Evolutionary conservation across 352 stramenopile genomes (phyloP).

Genomic region (Pythium brassicae): DNA sequence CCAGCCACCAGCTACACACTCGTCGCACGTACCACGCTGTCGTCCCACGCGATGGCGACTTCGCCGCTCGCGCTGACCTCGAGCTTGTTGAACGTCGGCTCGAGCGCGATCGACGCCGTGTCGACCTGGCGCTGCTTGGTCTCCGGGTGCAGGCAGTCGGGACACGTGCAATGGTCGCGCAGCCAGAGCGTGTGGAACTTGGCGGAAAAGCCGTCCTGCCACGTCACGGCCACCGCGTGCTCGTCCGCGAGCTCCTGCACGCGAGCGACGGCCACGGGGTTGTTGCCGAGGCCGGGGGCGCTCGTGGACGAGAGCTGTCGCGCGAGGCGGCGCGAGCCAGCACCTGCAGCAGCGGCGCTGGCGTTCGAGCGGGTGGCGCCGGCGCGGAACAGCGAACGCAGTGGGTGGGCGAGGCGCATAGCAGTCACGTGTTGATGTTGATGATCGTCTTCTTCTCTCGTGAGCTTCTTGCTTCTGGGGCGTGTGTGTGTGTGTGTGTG

Average conservation of each 20-base stretch:
- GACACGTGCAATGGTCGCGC: conserved; percentile 76
- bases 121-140: conserved; percentile 74
- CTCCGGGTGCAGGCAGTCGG: conserved; percentile 58
- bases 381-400: conserved; percentile 8
- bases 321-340: background rate
- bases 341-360: background rate
- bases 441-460: too few species aligned
- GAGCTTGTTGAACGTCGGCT: conserved; percentile 39
- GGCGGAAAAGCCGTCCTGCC: conserved; percentile 68
- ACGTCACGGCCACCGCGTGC: conserved; percentile 59
- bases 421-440: background rate
- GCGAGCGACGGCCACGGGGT: conserved; percentile 16
- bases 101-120: conserved; percentile 68
- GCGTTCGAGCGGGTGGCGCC: background rate
- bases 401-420: conserved; percentile 12
- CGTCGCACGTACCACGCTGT: conserved; percentile 48
- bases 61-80: conserved; percentile 24
- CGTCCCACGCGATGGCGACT: conserved; percentile 57
- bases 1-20: too few species aligned
- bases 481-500: too few species aligned
- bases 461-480: too few species aligned
- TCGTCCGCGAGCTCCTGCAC: conserved; percentile 51
- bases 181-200: conserved; percentile 87
- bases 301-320: background rate
- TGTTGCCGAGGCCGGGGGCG: background rate